Conservation (phyloP, 345 rosid genomes). For the Lagerstroemia speciosa region DNA sequence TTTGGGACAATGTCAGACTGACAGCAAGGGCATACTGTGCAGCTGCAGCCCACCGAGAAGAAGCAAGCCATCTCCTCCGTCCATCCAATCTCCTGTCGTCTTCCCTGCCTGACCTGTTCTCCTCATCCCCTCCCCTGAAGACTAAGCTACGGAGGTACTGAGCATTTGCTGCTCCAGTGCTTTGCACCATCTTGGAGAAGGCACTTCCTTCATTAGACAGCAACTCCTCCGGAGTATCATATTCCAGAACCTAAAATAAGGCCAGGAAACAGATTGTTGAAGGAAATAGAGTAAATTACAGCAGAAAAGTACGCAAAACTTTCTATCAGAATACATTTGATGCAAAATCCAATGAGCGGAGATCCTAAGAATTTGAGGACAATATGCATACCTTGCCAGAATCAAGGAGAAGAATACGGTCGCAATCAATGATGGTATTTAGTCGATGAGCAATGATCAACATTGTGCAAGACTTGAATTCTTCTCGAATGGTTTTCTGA, state of each 20-base stretch:
- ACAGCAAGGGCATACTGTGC: slow-evolving; percentile 41
- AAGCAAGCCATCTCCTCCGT: slow-evolving; percentile 51
- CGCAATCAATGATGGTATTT: slow-evolving; percentile 92
- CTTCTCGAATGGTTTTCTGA: slow-evolving; percentile 97
- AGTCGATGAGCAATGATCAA: slow-evolving; percentile 95
- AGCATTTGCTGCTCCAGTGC: slow-evolving; percentile 93
- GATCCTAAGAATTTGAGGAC: not conserved
- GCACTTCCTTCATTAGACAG: slow-evolving; percentile 62
- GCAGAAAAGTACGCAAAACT: not conserved
- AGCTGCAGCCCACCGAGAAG: slow-evolving; percentile 49
- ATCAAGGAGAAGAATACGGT: slow-evolving; percentile 78
- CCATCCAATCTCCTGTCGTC: slow-evolving; percentile 48
- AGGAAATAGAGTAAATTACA: not conserved
- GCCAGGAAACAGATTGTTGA: not conserved
- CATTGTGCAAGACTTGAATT: slow-evolving; percentile 93
- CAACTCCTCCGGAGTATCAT: slow-evolving; percentile 68
- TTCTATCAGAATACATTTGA: no score
- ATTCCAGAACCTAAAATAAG: slow-evolving; percentile 67
- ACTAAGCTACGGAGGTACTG: slow-evolving; percentile 77
- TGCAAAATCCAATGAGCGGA: not conserved
- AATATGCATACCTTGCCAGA: slow-evolving; percentile 63
- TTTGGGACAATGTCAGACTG: slow-evolving; percentile 41
- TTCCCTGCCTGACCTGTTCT: slow-evolving; percentile 28
- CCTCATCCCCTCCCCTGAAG: slow-evolving; percentile 33
- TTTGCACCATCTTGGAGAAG: slow-evolving; percentile 93